A percentile compares a stretch with the other conserved stretches of the same genome.
These are phyloP conservation scores for Moringa oleifera DNA, from an alignment of 345 rosid species.

Conservation along the genomic window DNA sequence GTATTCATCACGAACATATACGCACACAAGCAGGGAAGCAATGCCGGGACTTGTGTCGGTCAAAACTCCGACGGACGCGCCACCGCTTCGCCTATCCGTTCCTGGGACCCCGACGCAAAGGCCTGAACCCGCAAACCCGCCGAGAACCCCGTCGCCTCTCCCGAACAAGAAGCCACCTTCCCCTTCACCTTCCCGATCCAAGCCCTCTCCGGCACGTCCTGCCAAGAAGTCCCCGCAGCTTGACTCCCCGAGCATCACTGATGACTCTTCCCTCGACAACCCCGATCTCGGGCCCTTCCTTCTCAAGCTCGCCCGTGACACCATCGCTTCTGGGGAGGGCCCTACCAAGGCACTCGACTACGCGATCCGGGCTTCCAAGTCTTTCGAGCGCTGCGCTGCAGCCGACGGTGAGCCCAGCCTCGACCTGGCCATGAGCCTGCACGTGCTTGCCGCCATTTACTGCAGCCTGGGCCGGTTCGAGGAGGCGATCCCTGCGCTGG, in stretches of 20 bases:
- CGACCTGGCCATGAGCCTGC: conserved; percentile 93
- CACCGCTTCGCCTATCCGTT: conserved; percentile 57
- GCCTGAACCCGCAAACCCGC: conserved; percentile 36
- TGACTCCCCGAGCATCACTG: conserved; percentile 48
- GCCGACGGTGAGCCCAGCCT: conserved; percentile 76
- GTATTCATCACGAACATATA: no score
- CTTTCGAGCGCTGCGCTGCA: conserved; percentile 77
- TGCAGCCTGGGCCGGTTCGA: conserved; percentile 92
- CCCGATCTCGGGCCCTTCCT: conserved; percentile 99
- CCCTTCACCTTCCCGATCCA: conserved; percentile 79
- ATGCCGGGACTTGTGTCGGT: conserved; percentile 95
- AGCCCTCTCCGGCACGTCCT: conserved; percentile 68
- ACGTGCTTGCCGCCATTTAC: conserved; percentile 88
- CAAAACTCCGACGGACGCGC: conserved; percentile 73
- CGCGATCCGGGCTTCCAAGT: conserved; percentile 82
- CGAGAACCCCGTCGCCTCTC: conserved; percentile 28
- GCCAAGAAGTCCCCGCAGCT: conserved; percentile 60
- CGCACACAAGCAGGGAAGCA: conserved; percentile 14
- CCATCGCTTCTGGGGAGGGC: conserved; percentile 94
- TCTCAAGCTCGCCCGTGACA: conserved; percentile 87
- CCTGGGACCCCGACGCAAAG: conserved; percentile 42
- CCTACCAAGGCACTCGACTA: conserved; percentile 85
- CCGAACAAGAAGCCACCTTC: conserved; percentile 51
- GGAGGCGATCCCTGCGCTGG: conserved; percentile 87
- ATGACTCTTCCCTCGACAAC: conserved; percentile 79